Conservation (phyloP, 1,139 yeast genomes). For the Magnusiomyces paraingens region DNA sequence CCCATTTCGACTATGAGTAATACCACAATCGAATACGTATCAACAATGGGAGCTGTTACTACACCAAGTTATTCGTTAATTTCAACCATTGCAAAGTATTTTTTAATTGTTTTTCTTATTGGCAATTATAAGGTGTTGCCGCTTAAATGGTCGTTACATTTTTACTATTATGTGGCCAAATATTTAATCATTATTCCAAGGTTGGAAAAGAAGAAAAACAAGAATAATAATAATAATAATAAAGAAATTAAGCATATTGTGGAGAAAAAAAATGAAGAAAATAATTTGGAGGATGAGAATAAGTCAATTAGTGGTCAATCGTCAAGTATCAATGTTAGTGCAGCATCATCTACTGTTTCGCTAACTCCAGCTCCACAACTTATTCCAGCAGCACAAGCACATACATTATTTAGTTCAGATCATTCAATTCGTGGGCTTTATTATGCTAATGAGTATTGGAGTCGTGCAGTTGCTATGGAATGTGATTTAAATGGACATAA, state of each 20-base stretch:
- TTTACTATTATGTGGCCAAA: slow-evolving; percentile 44
- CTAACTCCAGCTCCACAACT: slow-evolving; percentile 16
- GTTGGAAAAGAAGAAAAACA: slow-evolving; percentile 6
- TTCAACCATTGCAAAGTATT: background rate
- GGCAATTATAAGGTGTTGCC: slow-evolving; percentile 54
- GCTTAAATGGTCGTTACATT: slow-evolving; percentile 56
- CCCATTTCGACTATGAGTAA: too few species aligned
- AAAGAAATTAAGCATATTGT: slow-evolving; percentile 2
- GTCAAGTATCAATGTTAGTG: too few species aligned
- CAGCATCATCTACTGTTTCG: slow-evolving; percentile 20
- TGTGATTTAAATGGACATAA: slow-evolving; percentile 84
- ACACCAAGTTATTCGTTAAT: too few species aligned
- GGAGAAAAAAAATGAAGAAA: too few species aligned
- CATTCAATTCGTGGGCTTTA: slow-evolving; percentile 32
- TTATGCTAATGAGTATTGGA: slow-evolving; percentile 40
- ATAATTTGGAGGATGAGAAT: too few species aligned
- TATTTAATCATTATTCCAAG: slow-evolving; percentile 35
- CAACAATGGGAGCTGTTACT: background rate
- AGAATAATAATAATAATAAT: slow-evolving; percentile 16
- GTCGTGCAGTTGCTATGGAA: slow-evolving; percentile 71
- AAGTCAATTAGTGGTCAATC: too few species aligned
- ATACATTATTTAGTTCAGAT: too few species aligned
- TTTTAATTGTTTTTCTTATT: slow-evolving; percentile 9
- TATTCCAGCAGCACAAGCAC: too few species aligned
- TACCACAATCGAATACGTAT: background rate